These are phyloP conservation scores for Saturnispora kantuleensis DNA, from an alignment of 805 yeast genomes.

Conservation along the genomic window DNA sequence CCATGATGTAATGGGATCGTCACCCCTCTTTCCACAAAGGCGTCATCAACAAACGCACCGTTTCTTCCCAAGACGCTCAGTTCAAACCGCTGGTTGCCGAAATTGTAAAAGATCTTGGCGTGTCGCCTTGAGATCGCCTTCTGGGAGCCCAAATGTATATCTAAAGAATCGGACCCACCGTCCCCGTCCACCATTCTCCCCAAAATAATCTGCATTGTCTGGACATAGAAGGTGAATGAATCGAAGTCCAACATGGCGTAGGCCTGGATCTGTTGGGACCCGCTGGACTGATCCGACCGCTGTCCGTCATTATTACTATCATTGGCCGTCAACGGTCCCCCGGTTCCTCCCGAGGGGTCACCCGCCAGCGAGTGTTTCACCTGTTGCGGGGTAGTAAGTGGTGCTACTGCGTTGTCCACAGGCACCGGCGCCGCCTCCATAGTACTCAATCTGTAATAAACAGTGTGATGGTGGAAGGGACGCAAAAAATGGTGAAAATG, in stretches of 20 bases:
- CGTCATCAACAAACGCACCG: conserved; percentile 93
- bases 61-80: conserved; percentile 85
- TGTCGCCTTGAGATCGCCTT: conserved; percentile 91
- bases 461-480: not conserved
- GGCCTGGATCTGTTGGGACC: conserved; percentile 35
- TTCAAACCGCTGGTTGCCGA: conserved; percentile 92
- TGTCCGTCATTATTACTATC: not conserved
- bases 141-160: conserved; percentile 84
- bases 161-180: conserved; percentile 48
- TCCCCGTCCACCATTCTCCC: conserved; percentile 84
- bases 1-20: conserved; percentile 82
- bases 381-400: conserved; percentile 8
- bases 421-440: conserved; percentile 6
- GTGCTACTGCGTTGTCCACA: conserved; percentile 3
- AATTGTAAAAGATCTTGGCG: conserved; percentile 92
- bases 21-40: conserved; percentile 79
- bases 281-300: not conserved
- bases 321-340: not conserved
- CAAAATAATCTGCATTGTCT: conserved; percentile 84
- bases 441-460: not conserved
- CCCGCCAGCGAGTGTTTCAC: conserved; percentile 9
- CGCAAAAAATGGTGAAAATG: not conserved
- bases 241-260: conserved; percentile 83
- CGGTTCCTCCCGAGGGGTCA: not conserved
- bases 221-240: conserved; percentile 88